A percentile compares a stretch with the other conserved stretches of the same genome.
phyloP scores from a whole-genome alignment of 163 green algal genomes.

The Picocystis sp. region DNA sequence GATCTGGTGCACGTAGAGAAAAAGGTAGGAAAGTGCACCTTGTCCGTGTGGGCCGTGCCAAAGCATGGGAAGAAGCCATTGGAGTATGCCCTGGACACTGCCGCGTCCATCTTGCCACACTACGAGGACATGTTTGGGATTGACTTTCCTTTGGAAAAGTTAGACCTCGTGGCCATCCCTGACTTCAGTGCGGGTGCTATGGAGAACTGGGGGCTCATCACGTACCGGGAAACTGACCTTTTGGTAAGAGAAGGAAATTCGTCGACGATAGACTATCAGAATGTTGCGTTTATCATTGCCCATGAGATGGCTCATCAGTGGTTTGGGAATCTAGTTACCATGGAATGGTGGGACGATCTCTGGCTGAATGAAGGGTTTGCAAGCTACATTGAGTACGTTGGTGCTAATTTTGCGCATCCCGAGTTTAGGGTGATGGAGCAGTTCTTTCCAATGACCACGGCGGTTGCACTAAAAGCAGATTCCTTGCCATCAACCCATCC shows the following conservation, averaged over 20 bases:
- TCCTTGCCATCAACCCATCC: constrained; percentile 28
- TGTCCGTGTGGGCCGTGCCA: constrained; percentile 1
- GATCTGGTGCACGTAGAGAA: constrained; percentile 1
- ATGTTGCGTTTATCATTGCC: constrained; percentile 35
- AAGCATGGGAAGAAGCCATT: constrained; percentile 25
- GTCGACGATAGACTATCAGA: constrained; percentile 11
- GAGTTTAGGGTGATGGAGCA: constrained; percentile 20
- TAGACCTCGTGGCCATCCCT: constrained; percentile 75
- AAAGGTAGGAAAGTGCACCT: not conserved
- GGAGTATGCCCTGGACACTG: constrained; percentile 12
- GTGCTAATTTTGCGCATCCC: constrained; percentile 18
- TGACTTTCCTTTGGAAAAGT: constrained; percentile 60
- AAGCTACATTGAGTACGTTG: constrained; percentile 58
- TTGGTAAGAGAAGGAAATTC: constrained; percentile 22
- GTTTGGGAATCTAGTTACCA: constrained; percentile 79
- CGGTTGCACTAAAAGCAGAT: constrained; percentile 26
- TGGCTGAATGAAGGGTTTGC: constrained; percentile 55
- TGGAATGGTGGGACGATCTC: constrained; percentile 67
- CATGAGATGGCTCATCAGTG: constrained; percentile 57
- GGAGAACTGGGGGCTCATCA: constrained; percentile 89
- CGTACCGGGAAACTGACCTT: constrained; percentile 32
- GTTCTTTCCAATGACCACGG: constrained; percentile 18
- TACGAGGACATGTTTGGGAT: constrained; percentile 37
- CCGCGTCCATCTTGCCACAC: constrained; percentile 17
- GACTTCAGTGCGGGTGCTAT: constrained; percentile 55